These are phyloP conservation scores for Cryptosporidium felis DNA, from an alignment of 169 alveolate species.

Conservation along the genomic window DNA sequence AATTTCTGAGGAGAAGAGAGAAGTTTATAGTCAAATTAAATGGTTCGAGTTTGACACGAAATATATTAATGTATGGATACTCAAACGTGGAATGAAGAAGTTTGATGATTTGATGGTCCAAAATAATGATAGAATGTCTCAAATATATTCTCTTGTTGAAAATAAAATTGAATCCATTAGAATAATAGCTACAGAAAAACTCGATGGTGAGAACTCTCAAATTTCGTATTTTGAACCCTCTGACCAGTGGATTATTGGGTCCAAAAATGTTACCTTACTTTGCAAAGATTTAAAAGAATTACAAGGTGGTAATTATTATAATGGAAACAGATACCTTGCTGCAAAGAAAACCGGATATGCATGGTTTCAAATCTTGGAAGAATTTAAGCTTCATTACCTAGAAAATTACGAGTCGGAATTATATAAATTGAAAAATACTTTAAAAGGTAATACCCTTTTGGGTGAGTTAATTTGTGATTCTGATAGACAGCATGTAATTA, in stretches of 20 bases:
- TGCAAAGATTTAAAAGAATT: constrained; percentile 8
- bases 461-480: constrained; percentile 4
- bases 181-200: constrained; percentile 35
- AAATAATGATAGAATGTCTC: not conserved
- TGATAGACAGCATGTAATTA: constrained; percentile 48
- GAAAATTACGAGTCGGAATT: not conserved
- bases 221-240: constrained; percentile 45
- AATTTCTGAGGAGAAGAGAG: not conserved
- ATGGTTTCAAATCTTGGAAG: constrained; percentile 29
- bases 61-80: constrained; percentile 5
- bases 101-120: not conserved
- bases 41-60: constrained; percentile 33
- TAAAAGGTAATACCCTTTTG: constrained; percentile 7
- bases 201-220: constrained; percentile 65
- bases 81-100: constrained; percentile 49
- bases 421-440: not conserved
- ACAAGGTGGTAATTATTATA: not conserved
- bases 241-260: constrained; percentile 62
- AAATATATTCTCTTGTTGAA: not conserved
- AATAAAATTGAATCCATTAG: not conserved
- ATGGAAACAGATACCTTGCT: constrained; percentile 3
- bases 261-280: constrained; percentile 60
- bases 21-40: not conserved
- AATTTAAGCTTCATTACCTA: not conserved
- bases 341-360: constrained; percentile 3